Evolutionary conservation across 352 stramenopile species (phyloP).

Genomic region (Globisporangium heterothallicum): DNA sequence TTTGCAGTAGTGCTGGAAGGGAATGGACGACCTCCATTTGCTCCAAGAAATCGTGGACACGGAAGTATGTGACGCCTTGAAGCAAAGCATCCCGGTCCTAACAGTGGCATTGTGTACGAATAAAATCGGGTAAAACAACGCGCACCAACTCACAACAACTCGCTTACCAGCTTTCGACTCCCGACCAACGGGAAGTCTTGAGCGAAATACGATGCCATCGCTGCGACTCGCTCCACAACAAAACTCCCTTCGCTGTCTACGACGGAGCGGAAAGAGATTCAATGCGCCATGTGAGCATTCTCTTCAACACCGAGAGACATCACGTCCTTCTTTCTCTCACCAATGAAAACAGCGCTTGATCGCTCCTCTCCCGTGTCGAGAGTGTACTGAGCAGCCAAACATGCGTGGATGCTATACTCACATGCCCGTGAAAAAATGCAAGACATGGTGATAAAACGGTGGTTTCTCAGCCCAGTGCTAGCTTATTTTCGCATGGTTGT

Average conservation of each 20-base stretch:
- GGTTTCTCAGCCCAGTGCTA: too few relatives aligned
- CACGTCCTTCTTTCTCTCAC: constrained; percentile 17
- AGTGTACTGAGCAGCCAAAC: constrained; percentile 49
- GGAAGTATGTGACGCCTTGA: constrained; percentile 65
- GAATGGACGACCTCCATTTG: constrained; percentile 85
- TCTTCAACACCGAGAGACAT: not conserved
- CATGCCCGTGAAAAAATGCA: not conserved
- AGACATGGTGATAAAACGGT: too few relatives aligned
- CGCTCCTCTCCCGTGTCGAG: constrained; percentile 12
- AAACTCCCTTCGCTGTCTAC: constrained; percentile 92
- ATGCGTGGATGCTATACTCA: constrained; percentile 52
- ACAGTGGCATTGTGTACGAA: not conserved
- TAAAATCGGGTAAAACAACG: constrained; percentile 7
- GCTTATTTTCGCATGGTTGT: too few relatives aligned
- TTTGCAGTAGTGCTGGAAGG: constrained; percentile 51
- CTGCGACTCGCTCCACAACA: constrained; percentile 73
- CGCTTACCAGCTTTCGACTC: constrained; percentile 27
- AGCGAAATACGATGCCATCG: constrained; percentile 80
- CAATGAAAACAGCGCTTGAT: constrained; percentile 51
- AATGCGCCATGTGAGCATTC: not conserved
- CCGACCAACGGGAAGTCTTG: constrained; percentile 52
- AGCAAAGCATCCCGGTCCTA: constrained; percentile 80
- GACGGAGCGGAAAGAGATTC: too few relatives aligned
- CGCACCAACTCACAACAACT: constrained; percentile 10
- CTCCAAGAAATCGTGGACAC: constrained; percentile 84